Evolutionary conservation across 1,284 basidiomycete species (phyloP).

Genomic region (Dichomitus squalens): DNA sequence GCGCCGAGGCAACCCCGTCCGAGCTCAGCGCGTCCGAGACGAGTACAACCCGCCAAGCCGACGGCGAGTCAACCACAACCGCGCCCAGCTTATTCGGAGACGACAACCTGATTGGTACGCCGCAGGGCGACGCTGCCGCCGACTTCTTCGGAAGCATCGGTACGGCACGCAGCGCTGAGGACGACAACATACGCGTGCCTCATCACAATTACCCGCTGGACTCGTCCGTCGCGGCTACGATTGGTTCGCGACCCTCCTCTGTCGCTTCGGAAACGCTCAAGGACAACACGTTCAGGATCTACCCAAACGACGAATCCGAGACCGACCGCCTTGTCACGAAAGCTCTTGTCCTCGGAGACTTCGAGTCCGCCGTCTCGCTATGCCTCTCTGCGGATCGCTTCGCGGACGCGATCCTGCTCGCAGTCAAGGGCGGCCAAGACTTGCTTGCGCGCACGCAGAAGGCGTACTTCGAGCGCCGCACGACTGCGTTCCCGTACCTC

Average conservation of each 20-base stretch:
- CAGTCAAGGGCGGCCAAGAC: conserved; percentile 88
- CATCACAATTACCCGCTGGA: conserved; percentile 80
- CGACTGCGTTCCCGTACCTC: conserved; percentile 82
- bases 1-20: conserved; percentile 64
- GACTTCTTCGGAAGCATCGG: conserved; percentile 91
- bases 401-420: conserved; percentile 93
- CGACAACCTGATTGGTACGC: conserved; percentile 61
- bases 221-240: conserved; percentile 89
- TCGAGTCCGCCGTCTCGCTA: conserved; percentile 89
- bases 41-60: conserved; percentile 58
- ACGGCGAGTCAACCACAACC: conserved; percentile 79
- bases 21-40: conserved; percentile 72
- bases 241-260: conserved; percentile 86
- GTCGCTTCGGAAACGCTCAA: conserved; percentile 75
- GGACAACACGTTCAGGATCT: conserved; percentile 89
- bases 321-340: conserved; percentile 90
- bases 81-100: conserved; percentile 90
- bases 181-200: conserved; percentile 67
- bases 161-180: conserved; percentile 55
- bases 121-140: conserved; percentile 63
- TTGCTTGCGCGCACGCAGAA: conserved; percentile 91
- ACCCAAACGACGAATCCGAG: conserved; percentile 87
- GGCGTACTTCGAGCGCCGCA: conserved; percentile 89
- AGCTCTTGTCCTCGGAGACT: conserved; percentile 93
- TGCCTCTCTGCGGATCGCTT: conserved; percentile 90